A percentile compares a stretch with the other conserved stretches of the same genome.
These are phyloP conservation scores for Salix dunnii DNA, from an alignment of 345 rosid species.

Conservation along the genomic window DNA sequence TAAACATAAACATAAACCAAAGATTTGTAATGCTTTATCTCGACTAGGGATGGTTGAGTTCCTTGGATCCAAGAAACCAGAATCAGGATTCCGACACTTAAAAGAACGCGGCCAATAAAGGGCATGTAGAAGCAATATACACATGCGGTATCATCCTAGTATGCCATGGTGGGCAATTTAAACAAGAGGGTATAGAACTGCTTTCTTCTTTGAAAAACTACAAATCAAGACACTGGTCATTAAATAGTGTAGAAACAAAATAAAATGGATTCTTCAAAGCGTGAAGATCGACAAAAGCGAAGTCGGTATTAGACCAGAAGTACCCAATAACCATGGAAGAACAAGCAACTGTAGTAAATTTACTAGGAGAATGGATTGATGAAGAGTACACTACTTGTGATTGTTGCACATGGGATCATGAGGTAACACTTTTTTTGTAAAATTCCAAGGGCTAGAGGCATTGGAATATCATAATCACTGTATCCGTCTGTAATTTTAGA, in stretches of 20 bases:
- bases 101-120: not conserved
- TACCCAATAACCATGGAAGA: not conserved
- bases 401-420: slow-evolving; percentile 4
- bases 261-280: not conserved
- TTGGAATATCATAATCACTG: too few relatives aligned
- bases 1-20: too few relatives aligned
- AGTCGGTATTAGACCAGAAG: not conserved
- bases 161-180: not conserved
- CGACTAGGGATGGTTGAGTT: not conserved
- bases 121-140: not conserved
- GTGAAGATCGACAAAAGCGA: not conserved
- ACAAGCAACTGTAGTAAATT: not conserved
- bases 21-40: not conserved
- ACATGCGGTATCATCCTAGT: not conserved
- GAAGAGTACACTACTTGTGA: not conserved
- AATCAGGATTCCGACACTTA: not conserved
- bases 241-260: not conserved
- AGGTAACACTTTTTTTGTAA: slow-evolving; percentile 1
- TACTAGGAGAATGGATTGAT: not conserved
- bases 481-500: too few relatives aligned
- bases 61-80: not conserved
- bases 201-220: not conserved
- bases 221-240: not conserved
- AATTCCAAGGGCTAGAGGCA: not conserved
- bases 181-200: not conserved